Base-by-base conservation (phyloP, 2,329 filamentous ascomycete genomes). In the Beauveria sp. region DNA sequence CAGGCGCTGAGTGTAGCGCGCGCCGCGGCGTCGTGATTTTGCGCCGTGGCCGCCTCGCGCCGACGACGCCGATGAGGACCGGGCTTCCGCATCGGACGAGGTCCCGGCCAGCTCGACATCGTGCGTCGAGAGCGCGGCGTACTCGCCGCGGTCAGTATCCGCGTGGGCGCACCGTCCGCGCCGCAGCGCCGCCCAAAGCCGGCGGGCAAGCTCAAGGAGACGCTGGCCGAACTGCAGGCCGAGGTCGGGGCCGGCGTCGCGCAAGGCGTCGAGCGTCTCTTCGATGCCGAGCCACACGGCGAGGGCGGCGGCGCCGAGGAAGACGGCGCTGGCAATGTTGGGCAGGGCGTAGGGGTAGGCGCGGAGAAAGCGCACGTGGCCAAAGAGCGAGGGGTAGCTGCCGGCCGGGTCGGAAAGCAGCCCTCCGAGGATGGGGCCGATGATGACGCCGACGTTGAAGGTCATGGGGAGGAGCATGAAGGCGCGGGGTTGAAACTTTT, bases 381-480 rank as follows among this genome's bases (percentile, higher is more conserved):
- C 80, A 62, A 84, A 84, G 1, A 78, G 79, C 57, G 0, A 71
- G 62, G 43, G 84, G 77, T 71, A 87, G 86, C 70, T 87, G 79
- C 40, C 76, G 64, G 22, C 84, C 1, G 89, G 90, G 57, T 89
- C 81, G 26, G 88, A 85, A 2, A 93, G 79, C 1, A 79, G 77
- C 58, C 89, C 90, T 50, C 89, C 88, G 18, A 91, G 69, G 20
- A 90, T 68, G 4, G 89, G 88, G 0, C 90, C 90, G 2, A 91
- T 58, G 63, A 91, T 85, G 52, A 92, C 84, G 2, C 90, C 90
- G 5, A 92, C 57, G 66, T 92, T 92, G 18, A 86, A 86, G 0
- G 82, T 79, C 70, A 93, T 90, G 20, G 89, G 88, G 65, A 92
- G 90, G 71, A 85, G 86, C 66, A 87, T 85, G 68, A 92, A 93